Percentiles rank a stretch among this genome's conserved stretches.
Evolutionary conservation across 1,284 basidiomycete species (phyloP).

Genomic region (Peniophora sp.): DNA sequence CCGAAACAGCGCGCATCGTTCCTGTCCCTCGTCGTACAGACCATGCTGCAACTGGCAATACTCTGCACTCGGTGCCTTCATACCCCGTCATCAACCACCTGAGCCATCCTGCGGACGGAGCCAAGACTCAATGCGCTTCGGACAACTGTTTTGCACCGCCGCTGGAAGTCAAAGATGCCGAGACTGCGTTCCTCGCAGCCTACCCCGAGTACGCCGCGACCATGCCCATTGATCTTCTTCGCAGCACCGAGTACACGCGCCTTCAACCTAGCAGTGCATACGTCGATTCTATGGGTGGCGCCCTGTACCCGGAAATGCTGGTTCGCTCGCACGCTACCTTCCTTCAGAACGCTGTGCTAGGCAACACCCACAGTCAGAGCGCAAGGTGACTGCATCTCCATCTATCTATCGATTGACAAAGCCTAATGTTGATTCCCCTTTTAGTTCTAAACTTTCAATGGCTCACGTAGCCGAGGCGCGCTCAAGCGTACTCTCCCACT

Average conservation of each 20-base stretch:
- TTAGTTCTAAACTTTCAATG: constrained; percentile 64
- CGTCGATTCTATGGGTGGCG: constrained; percentile 79
- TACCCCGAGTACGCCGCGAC: constrained; percentile 48
- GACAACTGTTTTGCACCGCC: background rate
- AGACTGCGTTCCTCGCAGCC: constrained; percentile 27
- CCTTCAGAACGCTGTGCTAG: constrained; percentile 56
- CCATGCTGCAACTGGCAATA: background rate
- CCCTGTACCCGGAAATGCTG: constrained; percentile 68
- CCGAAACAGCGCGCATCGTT: background rate
- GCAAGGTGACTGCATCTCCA: constrained; percentile 40
- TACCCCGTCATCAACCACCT: background rate
- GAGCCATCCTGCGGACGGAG: background rate
- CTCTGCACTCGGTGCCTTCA: background rate
- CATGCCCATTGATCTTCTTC: constrained; percentile 1
- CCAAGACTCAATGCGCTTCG: background rate
- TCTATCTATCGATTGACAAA: background rate
- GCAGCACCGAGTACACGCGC: background rate
- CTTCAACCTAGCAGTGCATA: constrained; percentile 54
- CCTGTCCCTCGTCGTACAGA: background rate
- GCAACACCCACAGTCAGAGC: constrained; percentile 77
- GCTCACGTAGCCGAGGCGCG: constrained; percentile 62
- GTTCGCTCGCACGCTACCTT: constrained; percentile 62
- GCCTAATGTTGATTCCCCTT: constrained; percentile 4
- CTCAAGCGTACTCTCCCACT: constrained; percentile 61
- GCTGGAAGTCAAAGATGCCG: constrained; percentile 15